Percentiles rank a stretch among this genome's conserved stretches.
These are phyloP conservation scores for Phaseolus coccineus DNA, from an alignment of 331 rosid species.

Conservation along the genomic window DNA sequence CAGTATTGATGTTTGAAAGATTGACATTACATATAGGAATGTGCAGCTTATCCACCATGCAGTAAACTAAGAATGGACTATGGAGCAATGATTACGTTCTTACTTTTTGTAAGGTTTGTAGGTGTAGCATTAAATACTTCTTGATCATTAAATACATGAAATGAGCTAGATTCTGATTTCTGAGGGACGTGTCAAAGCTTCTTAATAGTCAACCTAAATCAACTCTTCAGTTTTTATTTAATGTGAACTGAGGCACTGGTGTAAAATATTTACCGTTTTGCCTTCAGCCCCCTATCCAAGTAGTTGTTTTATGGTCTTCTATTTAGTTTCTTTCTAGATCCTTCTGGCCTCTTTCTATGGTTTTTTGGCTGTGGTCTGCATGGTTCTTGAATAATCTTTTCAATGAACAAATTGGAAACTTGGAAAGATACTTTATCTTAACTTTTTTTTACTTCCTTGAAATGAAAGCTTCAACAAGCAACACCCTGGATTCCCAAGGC, in stretches of 20 bases:
- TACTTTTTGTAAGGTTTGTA: not conserved
- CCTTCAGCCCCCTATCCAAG: not conserved
- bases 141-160: not conserved
- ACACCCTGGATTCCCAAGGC: not conserved
- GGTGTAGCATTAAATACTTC: not conserved
- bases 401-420: not conserved
- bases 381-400: not conserved
- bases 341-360: not conserved
- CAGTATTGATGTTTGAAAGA: not conserved
- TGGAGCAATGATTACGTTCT: not conserved
- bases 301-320: not conserved
- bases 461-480: constrained; percentile 1
- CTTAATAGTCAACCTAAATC: not conserved
- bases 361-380: not conserved
- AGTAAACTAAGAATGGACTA: not conserved
- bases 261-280: not conserved
- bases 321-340: constrained; percentile 5
- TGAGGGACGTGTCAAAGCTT: not conserved
- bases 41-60: not conserved
- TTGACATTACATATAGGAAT: not conserved
- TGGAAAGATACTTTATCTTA: not conserved
- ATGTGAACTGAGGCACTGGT: not conserved
- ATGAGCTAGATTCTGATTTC: not conserved
- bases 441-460: not conserved
- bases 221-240: not conserved